Evolutionary conservation across 2,329 filamentous ascomycete species (phyloP), one percentile per base, ranked within the genome.

Genomic region (Scedosporium dehoogii): DNA sequence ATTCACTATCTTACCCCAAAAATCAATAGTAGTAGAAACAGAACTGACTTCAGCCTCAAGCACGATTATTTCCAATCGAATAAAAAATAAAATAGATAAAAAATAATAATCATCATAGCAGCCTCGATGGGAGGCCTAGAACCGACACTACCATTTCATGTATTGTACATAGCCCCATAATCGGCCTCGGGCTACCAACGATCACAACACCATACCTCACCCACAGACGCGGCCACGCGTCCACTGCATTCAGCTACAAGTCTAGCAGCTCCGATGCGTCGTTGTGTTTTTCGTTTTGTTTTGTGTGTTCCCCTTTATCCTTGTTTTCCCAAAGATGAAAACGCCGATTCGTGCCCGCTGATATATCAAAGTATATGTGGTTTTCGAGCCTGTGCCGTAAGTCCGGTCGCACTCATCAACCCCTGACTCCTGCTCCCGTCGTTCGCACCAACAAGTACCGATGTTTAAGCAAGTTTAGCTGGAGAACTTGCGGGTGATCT

Each of bases 401-500:
- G 44, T 18, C 44, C n/a, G 44, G n/a, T 21, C 33, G 18, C 12
- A 5, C 55, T 38, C 14, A 21, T 27, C 9, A 1, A 29, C 33
- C 27, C 33, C n/a, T 23, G 55, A 7, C 18, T 18, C 1, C 27
- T 25, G 55, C 14, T 38, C 27, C 14, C n/a, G 6, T 58, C 55
- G 55, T 58, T 23, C 16, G 12, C 27, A 23, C 12, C 4, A 9
- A 18, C 23, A 16, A 12, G 16, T 46, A 59, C 12, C 38, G 33
- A 27, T 10, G 23, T 27, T 33, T 14, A n/a, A 16, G 16, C 21
- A 27, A 57, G 33, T 73, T 74, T 83, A 85, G 79, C 80, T 83
- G 63, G 84, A 86, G 83, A 96, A 96, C 77, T 88, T 89, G 78
- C 92, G 88, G 70, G 92, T 96, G 73, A 97, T 80, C 83, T 97